Conservation (phyloP, 192 early-diverging fungal species). For the Dissophora globulifera region DNA sequence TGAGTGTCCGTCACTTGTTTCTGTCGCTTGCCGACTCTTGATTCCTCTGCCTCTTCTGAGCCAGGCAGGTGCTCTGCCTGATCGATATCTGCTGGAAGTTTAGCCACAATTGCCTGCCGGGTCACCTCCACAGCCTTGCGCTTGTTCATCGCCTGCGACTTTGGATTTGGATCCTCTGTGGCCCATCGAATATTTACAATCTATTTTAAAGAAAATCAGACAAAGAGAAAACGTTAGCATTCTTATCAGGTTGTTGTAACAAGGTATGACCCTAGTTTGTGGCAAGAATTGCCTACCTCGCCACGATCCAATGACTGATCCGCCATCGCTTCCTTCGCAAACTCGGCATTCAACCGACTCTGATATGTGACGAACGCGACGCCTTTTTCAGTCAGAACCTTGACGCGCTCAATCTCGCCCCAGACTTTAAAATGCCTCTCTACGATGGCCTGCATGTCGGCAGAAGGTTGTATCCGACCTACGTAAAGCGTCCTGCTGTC, state of each 20-base stretch:
- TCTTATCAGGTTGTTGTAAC: too few species aligned
- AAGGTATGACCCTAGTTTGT: too few species aligned
- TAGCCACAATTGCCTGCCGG: constrained; percentile 62
- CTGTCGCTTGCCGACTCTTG: background rate
- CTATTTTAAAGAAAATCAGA: background rate
- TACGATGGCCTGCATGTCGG: constrained; percentile 62
- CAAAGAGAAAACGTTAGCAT: too few species aligned
- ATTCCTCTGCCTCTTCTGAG: constrained; percentile 22
- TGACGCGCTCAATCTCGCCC: constrained; percentile 81
- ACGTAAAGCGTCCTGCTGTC: constrained; percentile 84
- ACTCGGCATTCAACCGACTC: constrained; percentile 78
- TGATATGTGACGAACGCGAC: constrained; percentile 89
- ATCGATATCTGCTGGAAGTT: constrained; percentile 62
- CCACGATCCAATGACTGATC: constrained; percentile 80
- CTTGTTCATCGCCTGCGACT: constrained; percentile 61
- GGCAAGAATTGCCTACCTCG: constrained; percentile 72
- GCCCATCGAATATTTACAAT: constrained; percentile 83
- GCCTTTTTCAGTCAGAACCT: constrained; percentile 72
- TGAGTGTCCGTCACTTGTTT: background rate
- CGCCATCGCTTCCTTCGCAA: constrained; percentile 91
- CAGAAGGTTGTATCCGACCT: constrained; percentile 60
- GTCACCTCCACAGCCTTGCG: constrained; percentile 69
- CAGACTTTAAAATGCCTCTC: constrained; percentile 76
- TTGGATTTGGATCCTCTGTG: constrained; percentile 82
- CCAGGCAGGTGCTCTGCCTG: constrained; percentile 24